Evolutionary conservation across 805 yeast genomes (phyloP).

Genomic region (Scheffersomyces lignosus): DNA sequence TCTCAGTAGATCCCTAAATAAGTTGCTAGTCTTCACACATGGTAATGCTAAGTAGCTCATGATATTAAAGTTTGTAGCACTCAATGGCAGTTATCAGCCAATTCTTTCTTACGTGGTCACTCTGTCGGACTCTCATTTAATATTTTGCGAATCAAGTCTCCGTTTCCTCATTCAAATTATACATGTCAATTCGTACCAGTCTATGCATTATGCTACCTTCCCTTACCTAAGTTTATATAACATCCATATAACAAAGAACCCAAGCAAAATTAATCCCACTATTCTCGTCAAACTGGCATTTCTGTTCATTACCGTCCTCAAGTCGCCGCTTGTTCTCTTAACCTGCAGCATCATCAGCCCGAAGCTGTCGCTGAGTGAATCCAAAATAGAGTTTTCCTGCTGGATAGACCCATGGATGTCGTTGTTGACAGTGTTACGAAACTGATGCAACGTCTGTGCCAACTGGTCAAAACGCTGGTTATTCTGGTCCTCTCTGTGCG

Average conservation of each 20-base stretch:
- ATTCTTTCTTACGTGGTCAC: too few species aligned
- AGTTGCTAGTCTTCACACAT: neutral
- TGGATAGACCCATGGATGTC: conserved; percentile 43
- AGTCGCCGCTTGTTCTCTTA: conserved; percentile 40
- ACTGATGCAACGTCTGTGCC: conserved; percentile 43
- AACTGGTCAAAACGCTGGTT: conserved; percentile 43
- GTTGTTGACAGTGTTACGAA: conserved; percentile 41
- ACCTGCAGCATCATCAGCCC: conserved; percentile 38
- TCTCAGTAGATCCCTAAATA: neutral
- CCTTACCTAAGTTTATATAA: conserved; percentile 31
- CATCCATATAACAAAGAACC: conserved; percentile 39
- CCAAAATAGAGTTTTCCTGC: conserved; percentile 40
- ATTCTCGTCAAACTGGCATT: conserved; percentile 41
- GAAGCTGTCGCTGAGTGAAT: conserved; percentile 39
- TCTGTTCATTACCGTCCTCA: conserved; percentile 40
- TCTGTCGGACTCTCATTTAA: too few species aligned
- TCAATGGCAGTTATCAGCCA: too few species aligned
- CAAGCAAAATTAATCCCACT: conserved; percentile 33
- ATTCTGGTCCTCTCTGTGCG: conserved; percentile 43
- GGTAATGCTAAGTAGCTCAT: conserved; percentile 1
- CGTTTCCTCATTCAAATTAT: neutral
- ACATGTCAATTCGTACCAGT: neutral
- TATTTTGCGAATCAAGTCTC: neutral
- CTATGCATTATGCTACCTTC: neutral
- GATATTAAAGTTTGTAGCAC: too few species aligned